A percentile compares a stretch with the other conserved stretches of the same genome.
phyloP scores from a whole-genome alignment of 306 rosid species.

The Cucumis sativus region DNA sequence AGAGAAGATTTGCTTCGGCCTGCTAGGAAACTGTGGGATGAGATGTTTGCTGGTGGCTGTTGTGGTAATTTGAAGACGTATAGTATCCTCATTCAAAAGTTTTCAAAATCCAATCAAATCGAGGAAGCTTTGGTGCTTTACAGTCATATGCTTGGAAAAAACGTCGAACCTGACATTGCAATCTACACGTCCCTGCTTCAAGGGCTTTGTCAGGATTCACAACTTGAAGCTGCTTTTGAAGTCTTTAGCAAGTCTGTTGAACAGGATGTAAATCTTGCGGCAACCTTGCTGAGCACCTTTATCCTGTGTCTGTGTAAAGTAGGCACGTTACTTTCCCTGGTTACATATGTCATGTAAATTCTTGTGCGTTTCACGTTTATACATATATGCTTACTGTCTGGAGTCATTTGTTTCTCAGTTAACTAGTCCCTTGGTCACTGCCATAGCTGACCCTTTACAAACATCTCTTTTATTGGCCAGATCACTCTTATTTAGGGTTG shows the following conservation, averaged over 20 bases:
- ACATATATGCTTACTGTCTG: neutral
- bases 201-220: constrained; percentile 60
- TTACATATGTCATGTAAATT: neutral
- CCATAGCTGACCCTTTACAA: neutral
- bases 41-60: constrained; percentile 77
- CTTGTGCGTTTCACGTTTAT: neutral
- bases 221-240: constrained; percentile 54
- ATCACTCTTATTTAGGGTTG: neutral
- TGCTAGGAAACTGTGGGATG: constrained; percentile 85
- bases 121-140: constrained; percentile 73
- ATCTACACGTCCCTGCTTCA: constrained; percentile 51
- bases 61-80: constrained; percentile 68
- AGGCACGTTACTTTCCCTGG: constrained; percentile 32
- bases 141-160: constrained; percentile 55
- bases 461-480: neutral
- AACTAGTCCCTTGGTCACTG: neutral
- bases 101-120: constrained; percentile 50
- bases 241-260: constrained; percentile 39
- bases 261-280: constrained; percentile 48
- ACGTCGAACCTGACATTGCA: constrained; percentile 40
- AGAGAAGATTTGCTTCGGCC: constrained; percentile 74
- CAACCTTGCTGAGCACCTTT: constrained; percentile 33
- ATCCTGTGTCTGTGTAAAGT: constrained; percentile 41
- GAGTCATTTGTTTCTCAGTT: neutral
- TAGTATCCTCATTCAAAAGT: constrained; percentile 50